Percentiles rank a stretch among this genome's conserved stretches.
phyloP scores from a whole-genome alignment of 768 basidiomycete species.

The Russula dissimulans region DNA sequence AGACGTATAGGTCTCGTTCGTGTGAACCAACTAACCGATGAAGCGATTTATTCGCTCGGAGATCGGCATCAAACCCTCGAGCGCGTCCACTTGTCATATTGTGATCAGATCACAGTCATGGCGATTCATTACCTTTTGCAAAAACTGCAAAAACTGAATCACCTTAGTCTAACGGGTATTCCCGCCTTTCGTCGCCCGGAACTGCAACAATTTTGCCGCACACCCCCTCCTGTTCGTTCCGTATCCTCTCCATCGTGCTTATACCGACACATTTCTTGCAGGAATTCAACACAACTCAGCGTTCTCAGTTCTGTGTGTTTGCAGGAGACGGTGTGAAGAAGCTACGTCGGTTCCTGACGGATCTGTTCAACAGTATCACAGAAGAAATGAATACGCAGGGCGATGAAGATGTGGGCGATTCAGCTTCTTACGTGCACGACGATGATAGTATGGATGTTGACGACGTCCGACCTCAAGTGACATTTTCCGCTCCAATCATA shows the following conservation, averaged over 20 bases:
- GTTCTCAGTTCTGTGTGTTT: constrained; percentile 90
- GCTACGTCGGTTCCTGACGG: constrained; percentile 69
- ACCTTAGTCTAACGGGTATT: constrained; percentile 96
- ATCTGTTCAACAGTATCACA: constrained; percentile 65
- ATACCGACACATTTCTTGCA: constrained; percentile 25
- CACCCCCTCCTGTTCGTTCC: constrained; percentile 67
- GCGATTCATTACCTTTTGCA: constrained; percentile 87
- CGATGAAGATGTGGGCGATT: constrained; percentile 50
- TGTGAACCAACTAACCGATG: constrained; percentile 87
- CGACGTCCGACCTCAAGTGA: constrained; percentile 26
- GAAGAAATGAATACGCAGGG: constrained; percentile 42
- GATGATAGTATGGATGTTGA: constrained; percentile 28
- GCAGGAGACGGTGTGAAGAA: constrained; percentile 85
- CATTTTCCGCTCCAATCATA: constrained; percentile 10
- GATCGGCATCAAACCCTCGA: constrained; percentile 83
- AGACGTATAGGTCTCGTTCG: constrained; percentile 92
- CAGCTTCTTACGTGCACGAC: constrained; percentile 36
- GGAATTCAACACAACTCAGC: constrained; percentile 90
- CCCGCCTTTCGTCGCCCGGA: constrained; percentile 79
- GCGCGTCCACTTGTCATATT: constrained; percentile 94
- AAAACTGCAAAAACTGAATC: constrained; percentile 83
- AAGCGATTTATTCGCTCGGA: constrained; percentile 82
- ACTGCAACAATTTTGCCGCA: constrained; percentile 82
- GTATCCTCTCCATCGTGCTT: not conserved
- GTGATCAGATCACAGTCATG: constrained; percentile 87